These are phyloP conservation scores for Ramaria sp. DNA, from an alignment of 768 basidiomycete genomes.

Conservation along the genomic window DNA sequence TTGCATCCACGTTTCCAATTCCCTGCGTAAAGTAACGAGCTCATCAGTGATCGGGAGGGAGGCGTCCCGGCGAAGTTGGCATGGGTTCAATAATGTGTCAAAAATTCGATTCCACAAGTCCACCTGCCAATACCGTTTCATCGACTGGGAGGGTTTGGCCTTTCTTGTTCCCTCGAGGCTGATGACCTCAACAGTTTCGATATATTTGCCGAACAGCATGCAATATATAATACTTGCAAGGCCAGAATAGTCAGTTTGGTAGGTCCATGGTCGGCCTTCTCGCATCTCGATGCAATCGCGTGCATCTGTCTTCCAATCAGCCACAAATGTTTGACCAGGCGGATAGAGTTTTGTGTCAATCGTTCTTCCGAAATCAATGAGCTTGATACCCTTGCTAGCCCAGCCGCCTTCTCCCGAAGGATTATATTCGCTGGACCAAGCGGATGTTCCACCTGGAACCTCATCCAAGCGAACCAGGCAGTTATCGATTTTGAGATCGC, in stretches of 20 bases:
- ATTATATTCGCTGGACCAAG: constrained; percentile 71
- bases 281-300: constrained; percentile 90
- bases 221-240: constrained; percentile 89
- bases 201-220: constrained; percentile 95
- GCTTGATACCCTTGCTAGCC: constrained; percentile 74
- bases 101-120: constrained; percentile 81
- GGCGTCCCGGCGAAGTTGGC: constrained; percentile 40
- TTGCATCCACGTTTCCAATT: constrained; percentile 86
- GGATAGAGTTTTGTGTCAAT: constrained; percentile 83
- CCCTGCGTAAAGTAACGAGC: constrained; percentile 47
- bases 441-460: constrained; percentile 54
- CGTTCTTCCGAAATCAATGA: constrained; percentile 97
- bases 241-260: constrained; percentile 95
- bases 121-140: constrained; percentile 93
- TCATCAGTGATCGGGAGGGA: constrained; percentile 64
- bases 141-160: constrained; percentile 53
- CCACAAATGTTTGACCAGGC: constrained; percentile 63
- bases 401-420: constrained; percentile 76
- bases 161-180: not conserved
- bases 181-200: constrained; percentile 56
- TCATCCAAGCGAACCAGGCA: constrained; percentile 89
- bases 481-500: constrained; percentile 98
- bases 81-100: constrained; percentile 78
- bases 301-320: constrained; percentile 83
- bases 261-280: constrained; percentile 79